These are phyloP conservation scores for Kwoniella bestiolae DNA, from an alignment of 768 basidiomycete genomes.

Conservation along the genomic window DNA sequence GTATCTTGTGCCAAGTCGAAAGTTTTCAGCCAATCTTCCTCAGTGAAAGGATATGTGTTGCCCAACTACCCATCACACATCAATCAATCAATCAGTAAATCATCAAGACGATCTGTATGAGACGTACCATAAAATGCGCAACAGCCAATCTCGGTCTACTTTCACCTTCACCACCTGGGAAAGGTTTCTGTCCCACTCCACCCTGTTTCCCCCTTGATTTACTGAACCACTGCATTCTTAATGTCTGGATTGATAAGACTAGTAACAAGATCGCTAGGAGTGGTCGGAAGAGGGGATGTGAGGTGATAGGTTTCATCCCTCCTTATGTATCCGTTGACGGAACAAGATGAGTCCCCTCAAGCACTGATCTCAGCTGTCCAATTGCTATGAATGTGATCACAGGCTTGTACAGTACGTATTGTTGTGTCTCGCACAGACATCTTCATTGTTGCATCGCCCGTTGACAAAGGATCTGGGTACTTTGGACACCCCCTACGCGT, in stretches of 20 bases:
- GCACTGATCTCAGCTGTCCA: too few relatives aligned
- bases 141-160: constrained; percentile 38
- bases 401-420: too few relatives aligned
- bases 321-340: too few relatives aligned
- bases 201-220: constrained; percentile 1
- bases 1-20: constrained; percentile 50
- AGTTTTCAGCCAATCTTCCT: constrained; percentile 45
- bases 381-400: too few relatives aligned
- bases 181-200: background rate
- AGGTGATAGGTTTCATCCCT: constrained; percentile 7
- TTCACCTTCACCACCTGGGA: background rate
- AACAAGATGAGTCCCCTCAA: too few relatives aligned
- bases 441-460: too few relatives aligned
- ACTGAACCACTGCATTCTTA: constrained; percentile 27
- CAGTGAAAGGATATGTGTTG: constrained; percentile 55
- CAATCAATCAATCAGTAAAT: background rate
- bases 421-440: too few relatives aligned
- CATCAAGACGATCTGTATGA: too few relatives aligned
- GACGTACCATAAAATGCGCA: constrained; percentile 58
- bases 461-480: too few relatives aligned
- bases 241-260: constrained; percentile 10
- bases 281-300: constrained; percentile 23
- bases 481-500: too few relatives aligned
- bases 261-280: constrained; percentile 16
- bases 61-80: constrained; percentile 45